A percentile compares a stretch with the other conserved stretches of the same genome.
These are phyloP conservation scores for Gossypium longicalyx DNA, from an alignment of 345 rosid genomes.

Conservation along the genomic window DNA sequence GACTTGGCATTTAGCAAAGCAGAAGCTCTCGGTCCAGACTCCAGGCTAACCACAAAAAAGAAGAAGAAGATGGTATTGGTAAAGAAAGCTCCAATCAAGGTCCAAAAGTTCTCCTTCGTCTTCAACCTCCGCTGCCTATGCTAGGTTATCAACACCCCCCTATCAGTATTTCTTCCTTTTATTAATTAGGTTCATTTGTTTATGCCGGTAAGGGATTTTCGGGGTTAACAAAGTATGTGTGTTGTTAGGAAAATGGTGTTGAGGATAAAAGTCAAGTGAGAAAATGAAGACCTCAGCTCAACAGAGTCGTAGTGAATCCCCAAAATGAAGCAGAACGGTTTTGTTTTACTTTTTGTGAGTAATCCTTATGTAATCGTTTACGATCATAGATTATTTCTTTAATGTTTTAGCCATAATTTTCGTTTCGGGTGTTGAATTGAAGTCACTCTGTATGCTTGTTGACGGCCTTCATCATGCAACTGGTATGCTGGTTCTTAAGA, in stretches of 20 bases:
- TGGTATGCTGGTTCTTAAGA: not conserved
- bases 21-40: too few species aligned
- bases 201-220: not conserved
- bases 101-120: not conserved
- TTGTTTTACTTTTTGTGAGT: conserved; percentile 83
- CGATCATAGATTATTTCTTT: too few species aligned
- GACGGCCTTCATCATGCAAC: not conserved
- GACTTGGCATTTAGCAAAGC: not conserved
- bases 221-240: not conserved
- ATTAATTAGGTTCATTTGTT: not conserved
- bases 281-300: conserved; percentile 11
- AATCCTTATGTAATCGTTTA: not conserved
- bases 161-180: not conserved
- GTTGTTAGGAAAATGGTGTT: conserved; percentile 3
- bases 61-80: too few species aligned
- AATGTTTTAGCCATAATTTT: not conserved
- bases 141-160: not conserved
- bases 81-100: too few species aligned
- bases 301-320: conserved; percentile 16
- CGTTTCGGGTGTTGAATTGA: not conserved
- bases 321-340: conserved; percentile 46
- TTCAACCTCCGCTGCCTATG: conserved; percentile 1
- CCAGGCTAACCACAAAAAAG: too few species aligned
- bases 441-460: not conserved
- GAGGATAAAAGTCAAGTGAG: conserved; percentile 3